Evolutionary conservation across 257 asterid genomes (phyloP).

Genomic region (Gentiana dahurica): DNA sequence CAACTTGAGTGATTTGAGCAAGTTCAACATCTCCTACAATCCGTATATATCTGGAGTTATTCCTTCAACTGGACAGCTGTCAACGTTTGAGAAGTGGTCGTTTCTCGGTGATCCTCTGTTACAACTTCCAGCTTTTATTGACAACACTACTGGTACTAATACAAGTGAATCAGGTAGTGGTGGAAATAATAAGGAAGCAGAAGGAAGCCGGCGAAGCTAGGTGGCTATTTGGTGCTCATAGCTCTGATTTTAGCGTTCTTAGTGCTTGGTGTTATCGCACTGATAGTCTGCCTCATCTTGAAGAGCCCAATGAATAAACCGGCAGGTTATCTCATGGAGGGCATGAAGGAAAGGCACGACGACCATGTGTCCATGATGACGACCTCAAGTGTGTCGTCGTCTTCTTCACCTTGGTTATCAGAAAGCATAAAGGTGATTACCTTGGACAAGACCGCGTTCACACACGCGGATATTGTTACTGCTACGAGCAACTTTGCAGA

Average conservation of each 20-base stretch:
- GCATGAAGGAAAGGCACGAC: conserved; percentile 31
- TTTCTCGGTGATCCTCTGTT: conserved; percentile 63
- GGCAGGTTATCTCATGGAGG: conserved; percentile 34
- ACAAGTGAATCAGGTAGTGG: background rate
- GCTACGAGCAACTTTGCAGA: conserved; percentile 71
- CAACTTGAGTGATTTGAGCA: conserved; percentile 46
- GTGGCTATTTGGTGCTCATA: conserved; percentile 32
- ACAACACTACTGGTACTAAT: conserved; percentile 17
- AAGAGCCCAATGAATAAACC: conserved; percentile 39
- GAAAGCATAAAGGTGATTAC: conserved; percentile 60
- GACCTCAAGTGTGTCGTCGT: conserved; percentile 26
- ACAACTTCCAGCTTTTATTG: conserved; percentile 54
- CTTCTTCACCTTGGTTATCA: conserved; percentile 67
- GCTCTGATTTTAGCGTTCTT: conserved; percentile 45
- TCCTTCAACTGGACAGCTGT: conserved; percentile 61
- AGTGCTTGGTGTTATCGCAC: conserved; percentile 46
- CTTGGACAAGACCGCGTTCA: conserved; percentile 64
- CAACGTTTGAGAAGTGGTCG: conserved; percentile 70
- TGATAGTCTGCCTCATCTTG: conserved; percentile 38
- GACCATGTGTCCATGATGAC: conserved; percentile 10
- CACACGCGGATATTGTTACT: conserved; percentile 71
- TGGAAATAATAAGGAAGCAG: conserved; percentile 1
- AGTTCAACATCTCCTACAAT: conserved; percentile 85
- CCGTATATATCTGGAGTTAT: conserved; percentile 49
- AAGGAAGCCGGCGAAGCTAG: conserved; percentile 17